Conservation (phyloP, 345 rosid genomes). For the Lepidium africanum region DNA sequence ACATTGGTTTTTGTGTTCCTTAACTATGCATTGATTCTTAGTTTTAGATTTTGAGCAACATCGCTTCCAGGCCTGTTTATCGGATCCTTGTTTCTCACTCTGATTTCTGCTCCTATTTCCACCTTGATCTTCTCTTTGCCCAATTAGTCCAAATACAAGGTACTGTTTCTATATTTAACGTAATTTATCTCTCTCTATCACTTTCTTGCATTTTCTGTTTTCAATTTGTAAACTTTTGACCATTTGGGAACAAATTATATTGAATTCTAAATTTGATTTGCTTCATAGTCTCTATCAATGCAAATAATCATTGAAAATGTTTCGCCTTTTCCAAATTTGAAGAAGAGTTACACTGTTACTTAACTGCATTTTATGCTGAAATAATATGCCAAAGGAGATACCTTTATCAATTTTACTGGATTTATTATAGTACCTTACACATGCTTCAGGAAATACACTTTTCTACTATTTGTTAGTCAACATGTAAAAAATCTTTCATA, state of each 20-base stretch:
- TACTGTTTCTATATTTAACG: conserved; percentile 1
- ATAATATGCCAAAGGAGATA: not conserved
- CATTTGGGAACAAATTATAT: not conserved
- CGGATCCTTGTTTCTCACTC: conserved; percentile 70
- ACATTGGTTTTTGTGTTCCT: not conserved
- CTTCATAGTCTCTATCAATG: not conserved
- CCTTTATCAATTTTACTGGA: not conserved
- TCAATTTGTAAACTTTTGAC: not conserved
- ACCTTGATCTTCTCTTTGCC: conserved; percentile 77
- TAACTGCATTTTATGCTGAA: not conserved
- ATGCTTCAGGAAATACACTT: conserved; percentile 7
- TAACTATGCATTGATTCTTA: not conserved
- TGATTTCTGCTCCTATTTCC: conserved; percentile 83
- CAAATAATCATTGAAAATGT: not conserved
- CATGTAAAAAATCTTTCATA: too few relatives aligned
- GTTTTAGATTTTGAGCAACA: conserved; percentile 66
- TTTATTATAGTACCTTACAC: conserved; percentile 15
- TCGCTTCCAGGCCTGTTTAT: conserved; percentile 65
- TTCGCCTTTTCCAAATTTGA: too few relatives aligned
- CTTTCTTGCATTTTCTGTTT: not conserved
- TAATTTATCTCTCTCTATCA: not conserved
- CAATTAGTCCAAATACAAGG: conserved; percentile 74
- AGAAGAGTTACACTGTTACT: not conserved
- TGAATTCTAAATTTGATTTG: not conserved
- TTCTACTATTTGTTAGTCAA: too few relatives aligned